Percentiles rank a stretch among this genome's conserved stretches.
Conservation (phyloP, 1,284 basidiomycete genomes). For the Calocybe gambosa region DNA sequence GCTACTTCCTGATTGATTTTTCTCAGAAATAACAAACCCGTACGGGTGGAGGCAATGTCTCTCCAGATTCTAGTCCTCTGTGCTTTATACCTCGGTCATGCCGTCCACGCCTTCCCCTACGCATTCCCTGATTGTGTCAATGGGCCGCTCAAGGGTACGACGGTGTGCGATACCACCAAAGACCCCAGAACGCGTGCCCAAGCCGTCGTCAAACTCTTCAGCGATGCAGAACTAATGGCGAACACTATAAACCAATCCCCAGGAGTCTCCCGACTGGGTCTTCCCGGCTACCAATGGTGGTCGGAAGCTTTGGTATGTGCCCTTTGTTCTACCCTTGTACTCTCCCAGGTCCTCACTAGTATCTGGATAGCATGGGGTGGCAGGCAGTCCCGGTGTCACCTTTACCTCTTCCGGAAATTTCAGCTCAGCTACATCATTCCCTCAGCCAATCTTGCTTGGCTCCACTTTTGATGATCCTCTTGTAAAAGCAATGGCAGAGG, state of each 20-base stretch:
- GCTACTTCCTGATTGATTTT: not conserved
- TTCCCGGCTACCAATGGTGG: constrained; percentile 52
- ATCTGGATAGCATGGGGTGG: constrained; percentile 42
- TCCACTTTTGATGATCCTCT: constrained; percentile 73
- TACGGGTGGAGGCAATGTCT: not conserved
- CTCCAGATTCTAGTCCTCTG: constrained; percentile 3
- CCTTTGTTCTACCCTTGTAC: not conserved
- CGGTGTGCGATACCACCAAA: constrained; percentile 43
- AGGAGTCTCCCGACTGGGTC: constrained; percentile 44
- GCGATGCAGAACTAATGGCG: constrained; percentile 41
- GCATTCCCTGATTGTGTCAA: constrained; percentile 43
- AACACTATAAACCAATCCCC: constrained; percentile 44
- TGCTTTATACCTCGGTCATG: constrained; percentile 2
- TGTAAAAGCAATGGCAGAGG: constrained; percentile 38
- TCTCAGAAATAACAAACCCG: not conserved
- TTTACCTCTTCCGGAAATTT: constrained; percentile 44
- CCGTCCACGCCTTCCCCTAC: constrained; percentile 21
- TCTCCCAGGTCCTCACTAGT: not conserved
- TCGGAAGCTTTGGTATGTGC: constrained; percentile 38
- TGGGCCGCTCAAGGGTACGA: constrained; percentile 38
- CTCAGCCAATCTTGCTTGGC: constrained; percentile 84
- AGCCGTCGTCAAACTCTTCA: constrained; percentile 41
- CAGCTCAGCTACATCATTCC: constrained; percentile 52
- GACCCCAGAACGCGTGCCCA: constrained; percentile 41
- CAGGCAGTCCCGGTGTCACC: constrained; percentile 42